Evolutionary conservation across 176 grass and related monocot genomes (phyloP), one percentile per base, ranked within the genome.

Genomic region (Bolboschoenus planiculmis): DNA sequence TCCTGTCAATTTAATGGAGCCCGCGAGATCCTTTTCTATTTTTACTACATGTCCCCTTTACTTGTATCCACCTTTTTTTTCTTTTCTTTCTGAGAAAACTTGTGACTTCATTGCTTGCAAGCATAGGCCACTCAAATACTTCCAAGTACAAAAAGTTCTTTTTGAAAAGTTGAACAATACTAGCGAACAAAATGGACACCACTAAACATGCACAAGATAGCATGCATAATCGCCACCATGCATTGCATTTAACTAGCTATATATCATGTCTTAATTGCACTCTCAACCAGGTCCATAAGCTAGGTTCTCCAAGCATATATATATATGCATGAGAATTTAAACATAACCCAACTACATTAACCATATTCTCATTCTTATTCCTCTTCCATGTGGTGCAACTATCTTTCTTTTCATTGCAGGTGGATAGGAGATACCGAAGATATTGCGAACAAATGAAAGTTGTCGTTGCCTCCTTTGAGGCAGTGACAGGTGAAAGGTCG

Each of bases 361-460:
- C 1, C 83, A 36, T 67, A 51, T 42, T n/a, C 29, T 57, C 64
- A 14, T 37, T 81, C 59, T 67, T 78, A 57, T 81, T 62, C 9
- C 60, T 55, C n/a, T n/a, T 9, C 34, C 53, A 27, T 7, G 7
- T 60, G 33, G 20, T 64, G 29, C 53, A 72, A 43, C 50, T 31
- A 36, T 53, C 21, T 44, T 26, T 15, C 6, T 23, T 44, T 63
- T 18, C 10, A n/a, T 74, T 20, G 81, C 65, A 99, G 96, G 96
- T 99, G 76, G 93, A 99, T 68, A 83, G 86, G 78, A 36, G 93
- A 53, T 99, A 99, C 89, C 57, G 91, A 43, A 80, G 89, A 57
- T 99, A 99, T 85, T 88, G 89, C 39, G 89, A 99, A 87, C 96
- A 99, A 84, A 95, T 90, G 90, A 77, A 84, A 30, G 56, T 87